A percentile compares a stretch with the other conserved stretches of the same genome.
Conservation (phyloP, 257 asterid species). For the Parsonsia alboflavescens region DNA sequence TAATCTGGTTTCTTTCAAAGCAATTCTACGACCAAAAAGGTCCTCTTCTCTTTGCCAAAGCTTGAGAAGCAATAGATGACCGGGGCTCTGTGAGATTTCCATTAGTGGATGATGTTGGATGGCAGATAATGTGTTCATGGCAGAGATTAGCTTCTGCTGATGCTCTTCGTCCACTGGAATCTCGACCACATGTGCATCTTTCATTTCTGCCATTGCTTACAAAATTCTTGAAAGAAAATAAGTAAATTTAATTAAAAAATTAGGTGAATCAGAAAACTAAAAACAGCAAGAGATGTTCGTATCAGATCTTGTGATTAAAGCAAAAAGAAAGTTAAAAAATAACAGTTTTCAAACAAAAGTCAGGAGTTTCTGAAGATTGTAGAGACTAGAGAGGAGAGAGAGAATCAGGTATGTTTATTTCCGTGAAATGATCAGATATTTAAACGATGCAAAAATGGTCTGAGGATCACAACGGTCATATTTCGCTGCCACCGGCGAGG, state of each 20-base stretch:
- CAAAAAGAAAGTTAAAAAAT: background rate
- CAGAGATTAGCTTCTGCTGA: constrained; percentile 35
- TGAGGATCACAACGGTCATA: constrained; percentile 57
- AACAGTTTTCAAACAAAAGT: background rate
- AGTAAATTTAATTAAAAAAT: background rate
- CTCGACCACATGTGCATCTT: constrained; percentile 62
- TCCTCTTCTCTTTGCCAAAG: constrained; percentile 89
- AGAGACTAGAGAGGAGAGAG: constrained; percentile 10
- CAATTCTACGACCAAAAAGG: constrained; percentile 45
- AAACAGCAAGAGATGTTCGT: background rate
- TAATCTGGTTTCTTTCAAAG: constrained; percentile 56
- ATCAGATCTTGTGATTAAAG: background rate
- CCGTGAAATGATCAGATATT: constrained; percentile 32
- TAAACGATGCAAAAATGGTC: constrained; percentile 28
- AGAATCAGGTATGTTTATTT: constrained; percentile 24
- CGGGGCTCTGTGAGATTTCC: constrained; percentile 89
- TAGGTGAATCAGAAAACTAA: background rate
- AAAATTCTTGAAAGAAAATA: background rate
- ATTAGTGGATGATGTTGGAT: constrained; percentile 71
- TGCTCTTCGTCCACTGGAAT: constrained; percentile 70
- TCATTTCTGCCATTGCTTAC: constrained; percentile 50
- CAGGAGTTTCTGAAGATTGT: constrained; percentile 16
- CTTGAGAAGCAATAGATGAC: constrained; percentile 88
- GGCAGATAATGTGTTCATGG: constrained; percentile 29
- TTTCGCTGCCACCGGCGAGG: constrained; percentile 14